Evolutionary conservation across 345 rosid genomes (phyloP), one percentile per base, ranked within the genome.

Genomic region (Clarkia xantiana): DNA sequence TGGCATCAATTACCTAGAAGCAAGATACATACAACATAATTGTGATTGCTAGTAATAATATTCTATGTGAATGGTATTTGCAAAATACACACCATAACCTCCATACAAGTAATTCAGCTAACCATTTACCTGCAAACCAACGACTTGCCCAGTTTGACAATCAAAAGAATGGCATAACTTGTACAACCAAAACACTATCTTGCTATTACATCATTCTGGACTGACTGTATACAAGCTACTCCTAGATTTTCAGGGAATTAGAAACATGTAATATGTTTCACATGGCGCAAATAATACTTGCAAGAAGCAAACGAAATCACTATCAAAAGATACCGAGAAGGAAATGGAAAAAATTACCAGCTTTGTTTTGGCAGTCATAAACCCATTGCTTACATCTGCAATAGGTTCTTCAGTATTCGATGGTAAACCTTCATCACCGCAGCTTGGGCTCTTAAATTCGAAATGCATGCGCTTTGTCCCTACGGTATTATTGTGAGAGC

Each of bases 361-460:
- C 76, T 86, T 91, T 51, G 74, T 71, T 78, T 75, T 75, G 54
- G 98, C 98, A 16, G 94, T 76, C 18, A 91, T 91, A 68, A 91
- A 91, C 46, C 81, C 89, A 58, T 66, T 75, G 56, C 73, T 72
- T 61, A 54, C 77, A 45, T 79, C 73, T 14, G 61, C 39, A 40
- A 70, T 63, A 45, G 59, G 48, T 44, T 76, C 81, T 64, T 71
- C 94, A 40, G 52, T 42, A 47, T 43, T 66, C 20, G 74, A 55
- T 42, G 76, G 69, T 46, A 67, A 62, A 51, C 55, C 69, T 44
- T 55, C 58, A 59, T 6, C 40, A 45, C 65, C 72, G 39, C 59
- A 64, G 56, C 62, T 47, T n/a, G 67, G 75, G 69, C 75, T 72
- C 52, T 58, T 68, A 41, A 61, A 78, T 65, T 84, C 79, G 52